Conservation (phyloP, 2,329 filamentous ascomycete species). For the Neospermospora avenae region DNA sequence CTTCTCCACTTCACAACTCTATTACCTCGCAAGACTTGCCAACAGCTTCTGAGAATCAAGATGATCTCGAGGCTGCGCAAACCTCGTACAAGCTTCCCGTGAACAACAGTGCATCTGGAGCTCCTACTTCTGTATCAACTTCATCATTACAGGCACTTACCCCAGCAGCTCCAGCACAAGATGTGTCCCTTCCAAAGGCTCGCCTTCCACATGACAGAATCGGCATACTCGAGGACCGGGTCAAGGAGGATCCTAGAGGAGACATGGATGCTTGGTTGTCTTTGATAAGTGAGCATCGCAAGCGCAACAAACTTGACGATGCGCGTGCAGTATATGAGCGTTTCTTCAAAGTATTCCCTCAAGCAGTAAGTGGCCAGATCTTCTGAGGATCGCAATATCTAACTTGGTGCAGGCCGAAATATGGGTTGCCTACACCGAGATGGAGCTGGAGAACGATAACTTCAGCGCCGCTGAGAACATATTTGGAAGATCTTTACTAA, state of each 20-base stretch:
- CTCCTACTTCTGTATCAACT: slow-evolving; percentile 23
- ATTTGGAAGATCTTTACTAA: slow-evolving; percentile 75
- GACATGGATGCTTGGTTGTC: slow-evolving; percentile 89
- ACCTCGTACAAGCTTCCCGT: slow-evolving; percentile 28
- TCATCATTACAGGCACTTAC: slow-evolving; percentile 28
- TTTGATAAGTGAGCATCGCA: slow-evolving; percentile 80
- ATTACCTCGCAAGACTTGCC: slow-evolving; percentile 29
- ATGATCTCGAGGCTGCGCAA: slow-evolving; percentile 28
- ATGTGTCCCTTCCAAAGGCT: slow-evolving; percentile 32
- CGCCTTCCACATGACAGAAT: slow-evolving; percentile 37
- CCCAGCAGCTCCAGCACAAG: slow-evolving; percentile 27
- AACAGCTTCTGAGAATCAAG: slow-evolving; percentile 29
- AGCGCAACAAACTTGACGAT: slow-evolving; percentile 77
- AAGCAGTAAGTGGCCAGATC: slow-evolving; percentile 66
- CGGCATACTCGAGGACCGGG: slow-evolving; percentile 72
- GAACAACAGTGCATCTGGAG: slow-evolving; percentile 26
- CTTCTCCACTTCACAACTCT: slow-evolving; percentile 33
- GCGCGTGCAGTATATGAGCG: slow-evolving; percentile 77
- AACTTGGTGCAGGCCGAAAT: slow-evolving; percentile 69
- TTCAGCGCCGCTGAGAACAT: slow-evolving; percentile 77
- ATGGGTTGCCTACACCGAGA: slow-evolving; percentile 84
- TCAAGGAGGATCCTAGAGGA: slow-evolving; percentile 88
- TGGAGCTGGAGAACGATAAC: slow-evolving; percentile 86
- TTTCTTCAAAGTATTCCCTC: slow-evolving; percentile 84
- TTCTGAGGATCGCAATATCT: slow-evolving; percentile 28